Evolutionary conservation across 441 rosid genomes (phyloP).

Genomic region (Populus hybrid): DNA sequence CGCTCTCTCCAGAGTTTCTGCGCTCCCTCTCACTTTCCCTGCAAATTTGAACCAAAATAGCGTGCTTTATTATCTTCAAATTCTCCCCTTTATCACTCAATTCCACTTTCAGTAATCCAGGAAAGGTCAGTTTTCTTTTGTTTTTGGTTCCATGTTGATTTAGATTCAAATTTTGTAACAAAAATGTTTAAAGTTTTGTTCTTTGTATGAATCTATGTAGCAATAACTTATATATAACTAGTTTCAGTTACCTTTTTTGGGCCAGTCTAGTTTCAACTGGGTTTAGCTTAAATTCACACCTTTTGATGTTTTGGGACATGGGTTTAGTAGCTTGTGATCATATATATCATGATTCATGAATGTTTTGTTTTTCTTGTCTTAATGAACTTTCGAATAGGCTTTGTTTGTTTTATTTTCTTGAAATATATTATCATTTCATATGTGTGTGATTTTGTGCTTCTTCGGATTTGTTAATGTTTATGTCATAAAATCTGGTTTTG

Average conservation of each 20-base stretch:
- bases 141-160: no score
- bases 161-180: no score
- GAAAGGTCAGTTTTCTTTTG: not conserved
- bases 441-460: not conserved
- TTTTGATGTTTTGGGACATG: no score
- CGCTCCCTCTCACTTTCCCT: not conserved
- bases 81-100: not conserved
- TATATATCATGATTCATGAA: no score
- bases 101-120: not conserved
- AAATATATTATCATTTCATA: not conserved
- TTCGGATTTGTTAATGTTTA: not conserved
- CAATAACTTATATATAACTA: not conserved
- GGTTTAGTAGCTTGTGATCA: no score
- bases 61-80: not conserved
- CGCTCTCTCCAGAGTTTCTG: not conserved
- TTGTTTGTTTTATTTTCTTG: not conserved
- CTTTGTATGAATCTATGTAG: no score
- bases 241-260: no score
- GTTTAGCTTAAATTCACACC: no score
- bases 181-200: no score
- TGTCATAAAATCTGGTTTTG: constrained; percentile 13
- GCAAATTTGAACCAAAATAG: not conserved
- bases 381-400: no score
- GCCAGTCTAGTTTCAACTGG: no score
- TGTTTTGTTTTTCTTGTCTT: no score